Percentiles rank a stretch among this genome's conserved stretches.
These are phyloP conservation scores for Centella asiatica DNA, from an alignment of 129 eudicot species.

Conservation along the genomic window DNA sequence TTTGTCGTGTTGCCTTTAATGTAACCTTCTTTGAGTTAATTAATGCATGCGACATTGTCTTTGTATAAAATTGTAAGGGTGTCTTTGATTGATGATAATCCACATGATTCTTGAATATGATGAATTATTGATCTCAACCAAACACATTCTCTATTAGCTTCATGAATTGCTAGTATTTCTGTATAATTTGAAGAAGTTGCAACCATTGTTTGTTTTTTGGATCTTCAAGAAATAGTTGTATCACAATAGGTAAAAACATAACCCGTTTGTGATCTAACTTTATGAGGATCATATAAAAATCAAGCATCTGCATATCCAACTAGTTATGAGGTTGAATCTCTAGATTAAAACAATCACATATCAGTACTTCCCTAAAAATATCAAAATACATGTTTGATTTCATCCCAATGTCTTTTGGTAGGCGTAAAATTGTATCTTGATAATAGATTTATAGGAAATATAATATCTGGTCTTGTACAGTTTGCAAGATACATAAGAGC, in stretches of 20 bases:
- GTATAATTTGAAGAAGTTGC: constrained; percentile 14
- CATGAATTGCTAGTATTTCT: constrained; percentile 9
- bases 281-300: constrained; percentile 15
- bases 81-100: neutral
- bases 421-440: no score
- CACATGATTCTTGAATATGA: no score
- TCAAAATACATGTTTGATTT: constrained; percentile 1
- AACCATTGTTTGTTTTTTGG: constrained; percentile 8
- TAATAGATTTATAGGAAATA: no score
- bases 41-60: constrained; percentile 2
- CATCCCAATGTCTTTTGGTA: no score
- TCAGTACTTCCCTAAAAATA: constrained; percentile 4
- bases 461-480: no score
- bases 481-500: constrained; percentile 21
- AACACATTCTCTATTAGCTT: constrained; percentile 18
- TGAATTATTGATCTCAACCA: constrained; percentile 9
- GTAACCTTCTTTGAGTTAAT: constrained; percentile 7
- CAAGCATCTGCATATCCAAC: constrained; percentile 17
- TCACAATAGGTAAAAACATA: constrained; percentile 16
- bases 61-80: neutral
- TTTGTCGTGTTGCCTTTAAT: constrained; percentile 14
- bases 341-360: neutral
- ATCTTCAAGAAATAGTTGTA: constrained; percentile 10
- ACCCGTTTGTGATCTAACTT: constrained; percentile 5
- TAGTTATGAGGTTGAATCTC: neutral